Percentiles rank a stretch among this genome's conserved stretches.
Evolutionary conservation across 192 early-diverging fungal genomes (phyloP).

Genomic region (Neocallimastix lanati): DNA sequence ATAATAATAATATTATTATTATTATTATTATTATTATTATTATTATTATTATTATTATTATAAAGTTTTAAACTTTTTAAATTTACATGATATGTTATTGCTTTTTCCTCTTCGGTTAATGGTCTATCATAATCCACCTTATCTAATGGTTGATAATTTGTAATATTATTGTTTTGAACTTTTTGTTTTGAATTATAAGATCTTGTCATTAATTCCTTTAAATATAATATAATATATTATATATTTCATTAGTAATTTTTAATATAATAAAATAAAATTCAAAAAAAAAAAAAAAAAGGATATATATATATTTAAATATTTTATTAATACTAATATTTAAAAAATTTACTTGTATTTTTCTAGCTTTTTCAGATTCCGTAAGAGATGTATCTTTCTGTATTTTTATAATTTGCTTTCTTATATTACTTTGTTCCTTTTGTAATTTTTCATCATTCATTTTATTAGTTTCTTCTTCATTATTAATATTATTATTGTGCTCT

Average conservation of each 20-base stretch:
- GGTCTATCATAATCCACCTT: conserved; percentile 9
- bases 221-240: background rate
- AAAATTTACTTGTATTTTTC: conserved; percentile 53
- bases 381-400: conserved; percentile 37
- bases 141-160: conserved; percentile 8
- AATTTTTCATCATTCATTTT: conserved; percentile 7
- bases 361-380: conserved; percentile 36
- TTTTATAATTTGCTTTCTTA: conserved; percentile 43
- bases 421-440: conserved; percentile 12
- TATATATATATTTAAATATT: too few species aligned
- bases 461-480: conserved; percentile 2
- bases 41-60: too few species aligned
- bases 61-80: too few species aligned
- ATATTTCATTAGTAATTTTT: too few species aligned
- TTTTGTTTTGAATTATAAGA: conserved; percentile 21
- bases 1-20: too few species aligned
- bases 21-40: too few species aligned
- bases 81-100: conserved; percentile 23
- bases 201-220: conserved; percentile 29
- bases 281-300: background rate
- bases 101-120: conserved; percentile 21
- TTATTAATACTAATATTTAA: too few species aligned
- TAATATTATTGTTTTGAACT: background rate
- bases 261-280: background rate
- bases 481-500: too few species aligned